These are phyloP conservation scores for Penicillium dipodomyicola DNA, from an alignment of 495 filamentous ascomycete species.

Conservation along the genomic window DNA sequence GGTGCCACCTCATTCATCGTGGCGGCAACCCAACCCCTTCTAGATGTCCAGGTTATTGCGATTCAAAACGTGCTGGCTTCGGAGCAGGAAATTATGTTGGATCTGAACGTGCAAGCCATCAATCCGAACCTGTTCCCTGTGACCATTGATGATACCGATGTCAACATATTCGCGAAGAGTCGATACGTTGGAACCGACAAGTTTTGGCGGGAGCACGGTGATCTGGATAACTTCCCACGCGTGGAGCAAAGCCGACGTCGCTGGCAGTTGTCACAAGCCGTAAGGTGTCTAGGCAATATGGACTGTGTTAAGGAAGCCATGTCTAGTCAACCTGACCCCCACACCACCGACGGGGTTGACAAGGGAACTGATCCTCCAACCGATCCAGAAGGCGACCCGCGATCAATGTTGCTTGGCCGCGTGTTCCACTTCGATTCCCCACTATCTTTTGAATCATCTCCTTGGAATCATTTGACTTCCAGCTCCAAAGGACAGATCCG, in stretches of 20 bases:
- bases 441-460: conserved; percentile 82
- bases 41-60: conserved; percentile 68
- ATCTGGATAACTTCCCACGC: conserved; percentile 33
- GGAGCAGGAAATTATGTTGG: conserved; percentile 93
- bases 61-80: conserved; percentile 89
- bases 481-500: conserved; percentile 79
- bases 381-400: conserved; percentile 62
- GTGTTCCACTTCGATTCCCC: conserved; percentile 85
- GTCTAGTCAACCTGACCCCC: conserved; percentile 8
- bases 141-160: conserved; percentile 75
- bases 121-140: conserved; percentile 92
- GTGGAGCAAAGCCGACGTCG: conserved; percentile 38
- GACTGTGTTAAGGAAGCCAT: conserved; percentile 24
- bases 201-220: conserved; percentile 63
- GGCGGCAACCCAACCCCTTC: conserved; percentile 83
- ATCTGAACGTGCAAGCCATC: conserved; percentile 79
- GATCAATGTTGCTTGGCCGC: conserved; percentile 85
- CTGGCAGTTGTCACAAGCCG: conserved; percentile 33
- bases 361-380: conserved; percentile 70
- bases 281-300: conserved; percentile 26
- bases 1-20: conserved; percentile 84
- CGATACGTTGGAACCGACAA: conserved; percentile 76
- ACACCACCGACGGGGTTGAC: conserved; percentile 49
- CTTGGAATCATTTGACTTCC: conserved; percentile 64
- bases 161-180: conserved; percentile 92